Conservation (phyloP, 225 moss, liverwort and hornwort genomes). For the Marchantia paleacea region DNA sequence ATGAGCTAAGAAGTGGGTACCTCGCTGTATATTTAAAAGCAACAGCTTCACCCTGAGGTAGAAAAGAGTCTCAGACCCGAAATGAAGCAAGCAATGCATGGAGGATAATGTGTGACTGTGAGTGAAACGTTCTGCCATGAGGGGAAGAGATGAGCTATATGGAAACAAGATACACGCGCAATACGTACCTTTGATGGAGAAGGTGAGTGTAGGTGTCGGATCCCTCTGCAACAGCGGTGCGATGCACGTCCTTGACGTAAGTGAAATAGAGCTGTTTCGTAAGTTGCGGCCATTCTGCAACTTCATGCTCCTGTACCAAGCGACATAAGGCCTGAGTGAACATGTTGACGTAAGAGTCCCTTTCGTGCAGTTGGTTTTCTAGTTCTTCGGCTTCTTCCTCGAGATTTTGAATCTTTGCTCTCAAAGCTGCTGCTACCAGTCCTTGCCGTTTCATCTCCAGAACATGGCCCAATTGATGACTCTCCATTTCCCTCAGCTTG, state of each 20-base stretch:
- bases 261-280: slow-evolving; percentile 61
- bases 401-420: slow-evolving; percentile 34
- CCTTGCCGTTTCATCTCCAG: slow-evolving; percentile 54
- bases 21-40: no score
- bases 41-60: no score
- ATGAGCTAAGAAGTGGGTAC: no score
- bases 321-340: slow-evolving; percentile 60
- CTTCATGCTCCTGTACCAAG: slow-evolving; percentile 71
- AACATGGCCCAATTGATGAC: slow-evolving; percentile 54
- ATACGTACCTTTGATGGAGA: slow-evolving; percentile 61
- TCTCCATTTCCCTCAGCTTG: slow-evolving; percentile 43
- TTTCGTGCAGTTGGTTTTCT: slow-evolving; percentile 43
- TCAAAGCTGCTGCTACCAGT: slow-evolving; percentile 47
- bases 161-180: no score
- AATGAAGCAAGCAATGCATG: no score
- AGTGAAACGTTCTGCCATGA: no score
- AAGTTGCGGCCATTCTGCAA: slow-evolving; percentile 59
- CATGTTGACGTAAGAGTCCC: slow-evolving; percentile 55
- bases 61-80: no score
- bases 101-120: no score
- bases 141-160: no score
- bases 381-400: slow-evolving; percentile 44
- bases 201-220: slow-evolving; percentile 57
- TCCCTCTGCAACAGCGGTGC: slow-evolving; percentile 48
- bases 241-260: slow-evolving; percentile 64